Evolutionary conservation across 495 filamentous ascomycete genomes (phyloP), one percentile per base, ranked within the genome.

Genomic region (Haplographium delicatum): DNA sequence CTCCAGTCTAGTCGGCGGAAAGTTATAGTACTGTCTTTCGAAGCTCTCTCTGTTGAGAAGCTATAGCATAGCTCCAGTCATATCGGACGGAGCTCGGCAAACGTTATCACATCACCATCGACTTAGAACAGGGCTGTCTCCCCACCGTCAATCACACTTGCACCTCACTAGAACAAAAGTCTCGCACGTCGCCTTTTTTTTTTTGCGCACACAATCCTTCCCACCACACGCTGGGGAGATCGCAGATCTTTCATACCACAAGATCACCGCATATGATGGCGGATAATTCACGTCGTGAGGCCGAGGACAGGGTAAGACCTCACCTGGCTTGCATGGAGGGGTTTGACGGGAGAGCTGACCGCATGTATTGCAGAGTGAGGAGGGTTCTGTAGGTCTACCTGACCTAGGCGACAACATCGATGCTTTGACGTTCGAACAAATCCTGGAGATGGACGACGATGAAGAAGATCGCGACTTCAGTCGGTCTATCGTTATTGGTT

Each of bases 401-500:
- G 70, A 77, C 31, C 67, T 78, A 11, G 79, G 79, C 37, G 88
- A 94, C 53, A 73, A 72, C 56, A 84, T 98, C 63, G 93, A 98
- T 63, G 64, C 68, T 20, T 59, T 65, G 42, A 93, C 88, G 49
- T 98, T 98, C 53, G 83, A 86, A 51, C 93, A 98, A 68, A 96
- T 98, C 65, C 80, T 96, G 27, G 58, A 60, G 56, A 62, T 61
- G 59, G 62, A 62, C 25, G 62, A 64, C 20, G 61, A 61, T 20
- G 61, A 61, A 30, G 58, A 64, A 13, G 59, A 62, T 28, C 52
- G 53, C 50, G 59, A 60, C 22, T 64, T 64, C 73, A 89, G 83
- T 69, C 79, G 75, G 62, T 83, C 86, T 40, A 94, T 98, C 50
- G 94, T 98, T 3, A 82, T 76, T 58, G 87, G 86, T 31, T 98